phyloP scores from a whole-genome alignment of 768 basidiomycete genomes.

The Podaxis carcinomalis region DNA sequence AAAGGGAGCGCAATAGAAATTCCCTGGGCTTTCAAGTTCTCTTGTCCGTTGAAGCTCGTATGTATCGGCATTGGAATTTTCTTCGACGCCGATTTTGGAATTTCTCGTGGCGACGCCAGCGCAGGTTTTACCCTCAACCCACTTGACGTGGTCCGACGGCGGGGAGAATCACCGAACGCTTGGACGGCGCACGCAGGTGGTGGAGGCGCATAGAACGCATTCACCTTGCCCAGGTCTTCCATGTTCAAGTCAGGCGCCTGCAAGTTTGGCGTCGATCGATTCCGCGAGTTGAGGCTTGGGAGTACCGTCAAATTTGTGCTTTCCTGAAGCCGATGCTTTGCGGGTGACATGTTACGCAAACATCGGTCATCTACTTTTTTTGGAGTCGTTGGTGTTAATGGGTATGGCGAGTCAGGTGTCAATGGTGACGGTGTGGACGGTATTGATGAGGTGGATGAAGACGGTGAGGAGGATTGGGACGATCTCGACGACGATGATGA shows the following conservation, averaged over 20 bases:
- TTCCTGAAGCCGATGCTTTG: not conserved
- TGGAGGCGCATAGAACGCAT: conserved; percentile 8
- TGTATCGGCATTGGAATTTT: not conserved
- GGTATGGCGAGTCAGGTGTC: not conserved
- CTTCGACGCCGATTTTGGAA: not conserved
- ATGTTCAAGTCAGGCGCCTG: not conserved
- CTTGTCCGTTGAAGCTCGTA: not conserved
- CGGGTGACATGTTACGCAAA: not conserved
- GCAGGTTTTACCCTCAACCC: not conserved
- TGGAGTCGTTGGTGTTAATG: not conserved
- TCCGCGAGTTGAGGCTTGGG: not conserved
- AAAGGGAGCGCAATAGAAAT: conserved; percentile 4
- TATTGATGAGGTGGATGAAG: not conserved
- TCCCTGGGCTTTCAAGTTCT: not conserved
- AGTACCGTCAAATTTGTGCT: not conserved
- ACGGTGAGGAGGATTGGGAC: not conserved
- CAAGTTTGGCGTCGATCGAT: conserved; percentile 7
- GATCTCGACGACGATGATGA: not conserved
- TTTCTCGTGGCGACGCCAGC: not conserved
- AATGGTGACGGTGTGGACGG: not conserved
- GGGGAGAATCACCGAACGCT: not conserved
- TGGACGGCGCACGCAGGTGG: not conserved
- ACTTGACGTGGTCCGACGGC: not conserved
- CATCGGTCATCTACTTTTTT: not conserved
- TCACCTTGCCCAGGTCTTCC: conserved; percentile 9